phyloP scores from a whole-genome alignment of 1,284 basidiomycete species.

The Bondarzewia mesenterica region DNA sequence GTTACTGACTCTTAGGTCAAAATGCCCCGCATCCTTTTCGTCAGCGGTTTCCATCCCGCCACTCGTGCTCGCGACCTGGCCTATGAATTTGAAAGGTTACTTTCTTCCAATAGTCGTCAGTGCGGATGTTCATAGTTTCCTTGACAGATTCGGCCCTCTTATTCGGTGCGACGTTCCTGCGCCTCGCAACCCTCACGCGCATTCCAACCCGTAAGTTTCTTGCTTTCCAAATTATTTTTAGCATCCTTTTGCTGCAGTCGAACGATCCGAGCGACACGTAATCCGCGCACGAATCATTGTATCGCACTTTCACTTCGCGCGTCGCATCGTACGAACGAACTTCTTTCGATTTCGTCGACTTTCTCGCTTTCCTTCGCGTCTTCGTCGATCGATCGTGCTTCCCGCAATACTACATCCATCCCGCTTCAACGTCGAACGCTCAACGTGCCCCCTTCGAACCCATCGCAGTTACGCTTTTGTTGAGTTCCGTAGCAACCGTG shows the following conservation, averaged over 20 bases:
- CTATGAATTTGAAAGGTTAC: conserved; percentile 78
- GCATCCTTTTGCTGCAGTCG: conserved; percentile 19
- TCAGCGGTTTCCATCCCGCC: conserved; percentile 74
- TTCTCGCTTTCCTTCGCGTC: conserved; percentile 18
- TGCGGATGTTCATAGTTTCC: not conserved
- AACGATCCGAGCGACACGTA: conserved; percentile 18
- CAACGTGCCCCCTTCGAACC: conserved; percentile 40
- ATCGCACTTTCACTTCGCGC: conserved; percentile 11
- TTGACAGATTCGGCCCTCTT: conserved; percentile 61
- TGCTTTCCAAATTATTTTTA: conserved; percentile 13
- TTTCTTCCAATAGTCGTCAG: not conserved
- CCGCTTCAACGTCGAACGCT: conserved; percentile 35
- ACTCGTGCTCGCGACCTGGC: conserved; percentile 80
- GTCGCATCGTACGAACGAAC: conserved; percentile 6
- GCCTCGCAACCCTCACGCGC: conserved; percentile 64
- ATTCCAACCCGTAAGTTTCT: conserved; percentile 68
- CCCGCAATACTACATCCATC: conserved; percentile 15
- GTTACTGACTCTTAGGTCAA: not conserved
- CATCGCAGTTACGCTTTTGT: conserved; percentile 83
- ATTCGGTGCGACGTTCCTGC: conserved; percentile 87
- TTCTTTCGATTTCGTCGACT: conserved; percentile 12
- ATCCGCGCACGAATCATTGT: conserved; percentile 16
- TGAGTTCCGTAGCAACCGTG: conserved; percentile 77
- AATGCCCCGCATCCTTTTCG: conserved; percentile 77
- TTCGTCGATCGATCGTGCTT: conserved; percentile 17